Evolutionary conservation across 495 filamentous ascomycete genomes (phyloP).

Genomic region (Hyaloscypha finlandica): DNA sequence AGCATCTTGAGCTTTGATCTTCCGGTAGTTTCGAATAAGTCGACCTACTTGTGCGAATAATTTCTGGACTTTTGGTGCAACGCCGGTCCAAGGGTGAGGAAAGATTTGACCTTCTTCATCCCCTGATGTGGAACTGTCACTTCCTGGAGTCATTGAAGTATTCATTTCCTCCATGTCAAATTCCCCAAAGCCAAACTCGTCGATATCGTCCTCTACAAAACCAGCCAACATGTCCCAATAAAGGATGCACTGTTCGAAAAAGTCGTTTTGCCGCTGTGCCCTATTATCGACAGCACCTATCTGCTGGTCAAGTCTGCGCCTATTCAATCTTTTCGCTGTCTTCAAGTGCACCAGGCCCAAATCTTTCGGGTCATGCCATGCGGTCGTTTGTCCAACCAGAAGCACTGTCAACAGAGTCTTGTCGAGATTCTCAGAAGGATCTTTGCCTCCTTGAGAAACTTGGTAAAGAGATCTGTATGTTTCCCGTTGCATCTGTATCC

Average conservation of each 20-base stretch:
- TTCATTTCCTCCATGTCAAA: background rate
- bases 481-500: conserved; percentile 54
- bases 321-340: conserved; percentile 32
- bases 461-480: conserved; percentile 26
- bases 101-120: conserved; percentile 29
- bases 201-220: conserved; percentile 52
- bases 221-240: conserved; percentile 65
- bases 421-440: conserved; percentile 45
- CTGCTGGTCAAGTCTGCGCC: conserved; percentile 24
- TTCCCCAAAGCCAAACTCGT: conserved; percentile 26
- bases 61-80: conserved; percentile 55
- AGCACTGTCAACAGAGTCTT: conserved; percentile 54
- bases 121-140: background rate
- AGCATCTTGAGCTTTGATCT: conserved; percentile 38
- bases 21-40: conserved; percentile 52
- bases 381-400: conserved; percentile 57
- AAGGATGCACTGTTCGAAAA: conserved; percentile 59
- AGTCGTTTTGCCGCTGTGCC: conserved; percentile 49
- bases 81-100: conserved; percentile 62
- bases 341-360: conserved; percentile 53
- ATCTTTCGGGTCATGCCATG: conserved; percentile 58
- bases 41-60: conserved; percentile 57
- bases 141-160: background rate
- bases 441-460: conserved; percentile 6
- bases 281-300: conserved; percentile 25